phyloP scores from a whole-genome alignment of 352 stramenopile species.

The Aphanomyces cochlioides region DNA sequence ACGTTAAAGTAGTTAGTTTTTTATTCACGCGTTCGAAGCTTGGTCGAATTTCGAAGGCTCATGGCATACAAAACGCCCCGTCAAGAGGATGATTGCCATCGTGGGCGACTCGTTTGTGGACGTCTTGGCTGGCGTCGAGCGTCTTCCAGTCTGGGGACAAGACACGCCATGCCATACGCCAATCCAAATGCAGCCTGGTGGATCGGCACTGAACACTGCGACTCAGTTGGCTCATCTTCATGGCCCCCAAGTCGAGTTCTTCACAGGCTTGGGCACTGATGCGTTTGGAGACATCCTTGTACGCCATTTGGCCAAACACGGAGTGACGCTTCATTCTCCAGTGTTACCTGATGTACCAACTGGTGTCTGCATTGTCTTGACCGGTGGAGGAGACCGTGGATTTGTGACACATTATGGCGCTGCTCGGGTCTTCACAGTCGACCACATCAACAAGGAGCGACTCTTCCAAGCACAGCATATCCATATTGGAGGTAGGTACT shows the following conservation, averaged over 20 bases:
- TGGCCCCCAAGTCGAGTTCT: slow-evolving; percentile 44
- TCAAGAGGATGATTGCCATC: slow-evolving; percentile 44
- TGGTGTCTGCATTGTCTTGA: slow-evolving; percentile 77
- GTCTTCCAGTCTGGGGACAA: slow-evolving; percentile 72
- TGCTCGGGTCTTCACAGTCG: slow-evolving; percentile 50
- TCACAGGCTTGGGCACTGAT: slow-evolving; percentile 52
- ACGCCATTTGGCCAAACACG: slow-evolving; percentile 38
- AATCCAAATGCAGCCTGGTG: slow-evolving; percentile 73
- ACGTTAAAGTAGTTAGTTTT: background rate
- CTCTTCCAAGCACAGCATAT: slow-evolving; percentile 59
- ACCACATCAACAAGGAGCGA: slow-evolving; percentile 63
- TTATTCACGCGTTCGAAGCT: background rate
- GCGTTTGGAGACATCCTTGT: slow-evolving; percentile 22
- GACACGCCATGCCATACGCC: slow-evolving; percentile 63
- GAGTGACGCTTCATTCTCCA: slow-evolving; percentile 47
- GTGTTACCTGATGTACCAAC: slow-evolving; percentile 43
- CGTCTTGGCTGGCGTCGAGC: slow-evolving; percentile 67
- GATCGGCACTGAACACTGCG: slow-evolving; percentile 79
- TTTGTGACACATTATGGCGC: slow-evolving; percentile 83
- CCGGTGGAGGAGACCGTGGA: slow-evolving; percentile 65
- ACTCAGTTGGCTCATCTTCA: slow-evolving; percentile 69
- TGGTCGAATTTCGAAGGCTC: background rate
- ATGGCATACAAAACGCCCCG: background rate
- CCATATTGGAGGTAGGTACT: slow-evolving; percentile 61
- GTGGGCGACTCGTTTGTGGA: slow-evolving; percentile 72